Base-by-base conservation (phyloP, 2,329 filamentous ascomycete species). In the Venturia asperata region DNA sequence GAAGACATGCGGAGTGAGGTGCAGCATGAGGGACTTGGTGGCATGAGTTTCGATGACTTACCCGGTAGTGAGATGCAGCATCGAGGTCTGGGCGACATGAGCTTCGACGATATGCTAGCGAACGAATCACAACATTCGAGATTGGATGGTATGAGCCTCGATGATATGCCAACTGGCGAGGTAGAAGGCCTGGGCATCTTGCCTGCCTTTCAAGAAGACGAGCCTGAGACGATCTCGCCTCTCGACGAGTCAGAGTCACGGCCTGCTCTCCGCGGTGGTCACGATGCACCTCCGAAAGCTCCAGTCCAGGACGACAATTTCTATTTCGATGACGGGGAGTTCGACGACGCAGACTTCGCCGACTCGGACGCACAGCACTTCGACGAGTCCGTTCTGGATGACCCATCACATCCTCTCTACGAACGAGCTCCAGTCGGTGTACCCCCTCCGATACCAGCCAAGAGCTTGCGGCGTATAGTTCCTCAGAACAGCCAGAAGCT, bases 321-420 rank as follows among this genome's bases (percentile, higher is more conserved):
- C 39, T 90, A 90, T 72, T 91, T 87, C 70, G 86, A 89, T 68
- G 85, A 86, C 70, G 87, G 86, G 2, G 75, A 85, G 69, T 80
- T 82, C 17, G 81, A 83, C 61, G 81, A 80, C 66, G 75, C 84
- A 70, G 80, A 80, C 21, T 69, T 72, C 24, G 60, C 60, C 19
- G 65, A 70, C 10, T 71, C 74, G 5, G 83, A 87, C 37, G 79
- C 80, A 1, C 77, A 78, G 0, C 79, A 82, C 1, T 90, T 91
- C 72, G 87, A 91, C 67, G 88, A 91, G 72, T 87, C 86, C 6
- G 81, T 90, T 17, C 91, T 91, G 71, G 88, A 91, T 68, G 80
- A 85, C 64, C 76, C 76, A 1, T 65, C 70, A n/a, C 70, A 73
- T 24, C 75, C 61, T 37, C 47, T 65, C 17, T 67, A 60, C 34